Evolutionary conservation across 129 eudicot species (phyloP).

Genomic region (Heracleum sosnowskyi): DNA sequence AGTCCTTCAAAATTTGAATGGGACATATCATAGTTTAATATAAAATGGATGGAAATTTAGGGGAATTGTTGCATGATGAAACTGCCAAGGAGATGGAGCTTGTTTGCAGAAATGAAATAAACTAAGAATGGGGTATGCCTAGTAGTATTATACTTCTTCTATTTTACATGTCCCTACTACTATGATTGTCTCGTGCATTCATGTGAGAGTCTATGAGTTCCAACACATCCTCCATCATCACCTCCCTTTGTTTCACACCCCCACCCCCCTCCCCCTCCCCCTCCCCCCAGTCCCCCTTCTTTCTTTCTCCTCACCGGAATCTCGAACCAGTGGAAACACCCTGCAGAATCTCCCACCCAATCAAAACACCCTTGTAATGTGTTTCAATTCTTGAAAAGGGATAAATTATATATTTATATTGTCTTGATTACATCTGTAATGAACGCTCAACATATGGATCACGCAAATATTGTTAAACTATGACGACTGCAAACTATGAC

Average conservation of each 20-base stretch:
- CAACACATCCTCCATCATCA: slow-evolving; percentile 23
- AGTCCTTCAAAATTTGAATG: background rate
- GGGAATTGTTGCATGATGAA: background rate
- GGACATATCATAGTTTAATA: background rate
- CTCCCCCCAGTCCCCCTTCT: no score
- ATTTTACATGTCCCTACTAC: slow-evolving; percentile 3
- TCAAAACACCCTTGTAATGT: no score
- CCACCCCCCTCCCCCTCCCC: no score
- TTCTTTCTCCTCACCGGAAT: background rate
- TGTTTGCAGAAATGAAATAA: background rate
- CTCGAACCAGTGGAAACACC: no score
- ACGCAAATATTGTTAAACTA: background rate
- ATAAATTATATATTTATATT: no score
- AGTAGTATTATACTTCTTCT: background rate
- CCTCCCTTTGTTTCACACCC: slow-evolving; percentile 4
- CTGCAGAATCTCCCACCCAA: no score
- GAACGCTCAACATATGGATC: no score
- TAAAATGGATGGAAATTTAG: background rate
- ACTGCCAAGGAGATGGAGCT: background rate
- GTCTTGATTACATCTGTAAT: no score
- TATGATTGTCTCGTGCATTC: slow-evolving; percentile 26
- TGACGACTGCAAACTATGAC: no score
- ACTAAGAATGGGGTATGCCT: background rate
- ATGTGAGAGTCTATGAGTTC: slow-evolving; percentile 23
- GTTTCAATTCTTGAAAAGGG: no score